Evolutionary conservation across 2,329 filamentous ascomycete genomes (phyloP).

Genomic region (Hymenoscyphus infarciens): DNA sequence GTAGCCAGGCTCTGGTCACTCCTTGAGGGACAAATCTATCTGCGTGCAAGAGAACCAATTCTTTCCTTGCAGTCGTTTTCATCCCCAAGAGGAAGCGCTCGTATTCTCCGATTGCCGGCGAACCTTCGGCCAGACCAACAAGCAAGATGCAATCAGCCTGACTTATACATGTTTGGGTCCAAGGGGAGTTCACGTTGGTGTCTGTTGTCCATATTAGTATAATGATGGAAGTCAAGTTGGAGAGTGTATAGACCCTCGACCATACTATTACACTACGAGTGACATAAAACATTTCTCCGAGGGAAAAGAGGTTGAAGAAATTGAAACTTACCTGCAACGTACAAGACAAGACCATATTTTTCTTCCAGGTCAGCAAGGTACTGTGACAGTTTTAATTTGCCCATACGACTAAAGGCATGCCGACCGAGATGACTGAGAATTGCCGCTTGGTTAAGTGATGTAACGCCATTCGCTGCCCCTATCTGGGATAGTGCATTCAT

Average conservation of each 20-base stretch:
- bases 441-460: slow-evolving; percentile 85
- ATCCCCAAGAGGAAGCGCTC: slow-evolving; percentile 94
- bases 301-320: slow-evolving; percentile 39
- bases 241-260: not conserved
- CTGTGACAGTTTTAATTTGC: slow-evolving; percentile 90
- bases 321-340: slow-evolving; percentile 68
- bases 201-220: slow-evolving; percentile 47
- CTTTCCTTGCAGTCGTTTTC: slow-evolving; percentile 94
- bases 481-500: slow-evolving; percentile 87
- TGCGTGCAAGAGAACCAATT: slow-evolving; percentile 82
- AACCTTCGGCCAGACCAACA: slow-evolving; percentile 85
- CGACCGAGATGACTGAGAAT: slow-evolving; percentile 93
- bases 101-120: slow-evolving; percentile 89
- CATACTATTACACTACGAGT: slow-evolving; percentile 15
- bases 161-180: slow-evolving; percentile 96
- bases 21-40: slow-evolving; percentile 86
- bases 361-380: slow-evolving; percentile 96
- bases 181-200: slow-evolving; percentile 93
- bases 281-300: slow-evolving; percentile 30
- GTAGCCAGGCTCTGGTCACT: slow-evolving; percentile 82
- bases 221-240: not conserved
- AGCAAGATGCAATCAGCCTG: slow-evolving; percentile 96
- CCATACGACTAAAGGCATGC: slow-evolving; percentile 96
- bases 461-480: slow-evolving; percentile 83
- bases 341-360: slow-evolving; percentile 92